Conservation (phyloP, 495 filamentous ascomycete species). For the Penicillium manginii region DNA sequence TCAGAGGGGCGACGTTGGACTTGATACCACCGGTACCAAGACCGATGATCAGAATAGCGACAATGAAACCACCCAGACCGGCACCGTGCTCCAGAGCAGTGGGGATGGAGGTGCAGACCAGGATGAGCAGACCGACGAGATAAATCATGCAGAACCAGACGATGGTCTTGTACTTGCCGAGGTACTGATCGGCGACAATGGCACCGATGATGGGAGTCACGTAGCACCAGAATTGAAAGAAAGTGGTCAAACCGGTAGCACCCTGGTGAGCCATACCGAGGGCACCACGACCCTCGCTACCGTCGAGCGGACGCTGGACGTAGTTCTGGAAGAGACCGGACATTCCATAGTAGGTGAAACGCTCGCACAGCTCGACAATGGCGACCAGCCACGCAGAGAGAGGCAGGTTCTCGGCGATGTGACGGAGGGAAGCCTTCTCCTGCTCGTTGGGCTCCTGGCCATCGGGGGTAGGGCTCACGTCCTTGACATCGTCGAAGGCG, state of each 20-base stretch:
- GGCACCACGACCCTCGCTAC: slow-evolving; percentile 55
- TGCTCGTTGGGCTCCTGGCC: slow-evolving; percentile 58
- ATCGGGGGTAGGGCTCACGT: slow-evolving; percentile 42
- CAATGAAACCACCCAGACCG: slow-evolving; percentile 54
- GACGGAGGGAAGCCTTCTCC: slow-evolving; percentile 54
- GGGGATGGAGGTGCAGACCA: slow-evolving; percentile 55
- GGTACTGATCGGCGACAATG: slow-evolving; percentile 66
- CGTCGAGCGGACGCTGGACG: slow-evolving; percentile 52
- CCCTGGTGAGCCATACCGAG: slow-evolving; percentile 56
- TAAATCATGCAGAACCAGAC: slow-evolving; percentile 56
- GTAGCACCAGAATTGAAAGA: slow-evolving; percentile 68
- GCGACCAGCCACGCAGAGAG: slow-evolving; percentile 62
- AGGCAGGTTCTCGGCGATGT: slow-evolving; percentile 60
- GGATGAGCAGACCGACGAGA: slow-evolving; percentile 50
- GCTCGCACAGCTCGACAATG: slow-evolving; percentile 66
- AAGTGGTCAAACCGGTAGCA: slow-evolving; percentile 62
- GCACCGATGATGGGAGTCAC: slow-evolving; percentile 62
- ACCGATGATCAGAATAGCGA: slow-evolving; percentile 50
- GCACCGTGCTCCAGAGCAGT: slow-evolving; percentile 46
- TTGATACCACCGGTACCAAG: slow-evolving; percentile 74
- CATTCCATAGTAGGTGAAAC: slow-evolving; percentile 71
- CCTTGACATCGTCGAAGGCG: slow-evolving; percentile 36
- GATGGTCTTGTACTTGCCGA: slow-evolving; percentile 74
- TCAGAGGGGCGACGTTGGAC: slow-evolving; percentile 61
- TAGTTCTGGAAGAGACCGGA: slow-evolving; percentile 61